These are phyloP conservation scores for Dacryopinax spathularia DNA, from an alignment of 768 basidiomycete genomes.

Conservation along the genomic window DNA sequence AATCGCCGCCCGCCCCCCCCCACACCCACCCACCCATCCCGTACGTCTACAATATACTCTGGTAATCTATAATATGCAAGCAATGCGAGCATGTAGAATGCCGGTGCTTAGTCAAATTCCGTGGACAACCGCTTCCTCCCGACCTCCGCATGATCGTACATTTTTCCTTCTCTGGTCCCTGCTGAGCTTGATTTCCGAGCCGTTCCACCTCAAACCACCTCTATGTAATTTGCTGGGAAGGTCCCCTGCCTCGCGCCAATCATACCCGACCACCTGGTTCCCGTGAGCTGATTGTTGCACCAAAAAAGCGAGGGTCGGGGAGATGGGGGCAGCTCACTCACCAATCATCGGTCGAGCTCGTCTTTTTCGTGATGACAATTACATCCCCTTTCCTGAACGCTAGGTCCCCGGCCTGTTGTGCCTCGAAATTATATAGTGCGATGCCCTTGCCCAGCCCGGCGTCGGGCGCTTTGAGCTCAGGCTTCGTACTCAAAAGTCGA, in stretches of 20 bases:
- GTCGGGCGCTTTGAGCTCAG: not conserved
- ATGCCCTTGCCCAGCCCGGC: not conserved
- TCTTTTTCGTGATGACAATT: constrained; percentile 53
- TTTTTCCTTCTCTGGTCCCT: not conserved
- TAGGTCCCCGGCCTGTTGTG: constrained; percentile 52
- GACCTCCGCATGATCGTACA: not conserved
- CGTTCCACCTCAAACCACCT: not conserved
- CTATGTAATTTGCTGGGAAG: constrained; percentile 43
- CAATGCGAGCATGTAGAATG: too few species aligned
- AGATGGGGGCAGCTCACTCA: constrained; percentile 20
- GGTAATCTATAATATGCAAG: too few species aligned
- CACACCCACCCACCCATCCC: too few species aligned
- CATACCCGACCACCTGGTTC: constrained; percentile 63
- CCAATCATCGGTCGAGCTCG: constrained; percentile 63
- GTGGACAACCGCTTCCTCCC: too few species aligned
- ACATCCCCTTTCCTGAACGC: constrained; percentile 66
- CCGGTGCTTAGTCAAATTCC: too few species aligned
- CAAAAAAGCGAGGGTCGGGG: too few species aligned
- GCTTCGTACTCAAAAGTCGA: not conserved
- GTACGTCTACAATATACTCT: too few species aligned
- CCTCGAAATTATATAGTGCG: constrained; percentile 53
- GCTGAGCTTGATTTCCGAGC: not conserved
- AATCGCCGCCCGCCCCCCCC: too few species aligned
- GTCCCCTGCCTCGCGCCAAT: constrained; percentile 44
- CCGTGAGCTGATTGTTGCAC: not conserved